Conservation (phyloP, 805 yeast genomes). For the Kuraishia cidri region DNA sequence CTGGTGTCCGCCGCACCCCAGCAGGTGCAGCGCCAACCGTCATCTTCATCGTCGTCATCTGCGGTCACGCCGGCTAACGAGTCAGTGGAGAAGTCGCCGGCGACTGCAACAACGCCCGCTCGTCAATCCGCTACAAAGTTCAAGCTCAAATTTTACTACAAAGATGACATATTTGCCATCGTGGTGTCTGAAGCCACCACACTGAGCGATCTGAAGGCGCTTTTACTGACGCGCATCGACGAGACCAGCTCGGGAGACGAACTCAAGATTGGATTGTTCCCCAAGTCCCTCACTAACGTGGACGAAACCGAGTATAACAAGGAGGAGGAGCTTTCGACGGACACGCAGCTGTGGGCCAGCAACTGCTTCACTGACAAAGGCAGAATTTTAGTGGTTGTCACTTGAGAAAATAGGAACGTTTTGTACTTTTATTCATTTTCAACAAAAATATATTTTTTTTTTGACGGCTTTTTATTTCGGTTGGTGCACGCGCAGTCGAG, state of each 20-base stretch:
- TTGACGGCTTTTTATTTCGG: too few relatives aligned
- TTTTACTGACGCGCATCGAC: conserved; percentile 19
- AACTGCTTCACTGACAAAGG: conserved; percentile 21
- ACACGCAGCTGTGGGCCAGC: conserved; percentile 15
- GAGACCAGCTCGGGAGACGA: conserved; percentile 14
- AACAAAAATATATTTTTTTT: too few relatives aligned
- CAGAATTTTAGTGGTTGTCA: conserved; percentile 18
- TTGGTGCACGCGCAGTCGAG: neutral
- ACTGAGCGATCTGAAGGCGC: conserved; percentile 13
- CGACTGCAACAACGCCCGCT: conserved; percentile 11
- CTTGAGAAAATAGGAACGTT: neutral
- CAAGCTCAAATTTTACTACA: conserved; percentile 69
- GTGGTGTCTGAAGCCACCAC: conserved; percentile 15
- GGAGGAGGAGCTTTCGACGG: conserved; percentile 11
- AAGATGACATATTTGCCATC: conserved; percentile 75
- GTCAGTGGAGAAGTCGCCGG: conserved; percentile 1
- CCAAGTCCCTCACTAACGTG: conserved; percentile 16
- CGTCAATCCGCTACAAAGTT: conserved; percentile 26
- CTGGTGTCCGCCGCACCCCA: conserved; percentile 4
- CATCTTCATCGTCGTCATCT: conserved; percentile 8
- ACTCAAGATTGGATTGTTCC: conserved; percentile 14
- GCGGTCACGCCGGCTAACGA: neutral
- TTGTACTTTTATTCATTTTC: neutral
- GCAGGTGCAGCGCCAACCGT: conserved; percentile 8
- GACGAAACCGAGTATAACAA: conserved; percentile 11